phyloP scores from a whole-genome alignment of 306 rosid genomes.

The Citrullus amarus region DNA sequence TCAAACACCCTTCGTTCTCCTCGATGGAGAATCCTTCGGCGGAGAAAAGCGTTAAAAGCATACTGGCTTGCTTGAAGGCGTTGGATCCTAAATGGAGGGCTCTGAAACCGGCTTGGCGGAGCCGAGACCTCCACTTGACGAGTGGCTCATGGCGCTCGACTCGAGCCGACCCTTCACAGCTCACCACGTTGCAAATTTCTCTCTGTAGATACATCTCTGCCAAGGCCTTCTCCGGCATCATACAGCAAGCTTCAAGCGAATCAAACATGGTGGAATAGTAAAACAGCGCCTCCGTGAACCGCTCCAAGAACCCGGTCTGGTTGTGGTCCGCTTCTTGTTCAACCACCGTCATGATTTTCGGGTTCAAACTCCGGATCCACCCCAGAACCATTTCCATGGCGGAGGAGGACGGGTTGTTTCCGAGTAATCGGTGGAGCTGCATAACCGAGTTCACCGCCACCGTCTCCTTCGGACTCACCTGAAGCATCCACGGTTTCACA shows the following conservation, averaged over 20 bases:
- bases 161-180: slow-evolving; percentile 71
- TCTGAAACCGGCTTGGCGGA: slow-evolving; percentile 48
- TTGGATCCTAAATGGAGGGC: slow-evolving; percentile 60
- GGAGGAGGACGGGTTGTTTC: slow-evolving; percentile 18
- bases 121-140: slow-evolving; percentile 48
- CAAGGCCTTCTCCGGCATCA: slow-evolving; percentile 53
- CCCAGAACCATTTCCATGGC: slow-evolving; percentile 32
- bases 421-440: slow-evolving; percentile 77
- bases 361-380: slow-evolving; percentile 65
- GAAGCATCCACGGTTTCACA: slow-evolving; percentile 89
- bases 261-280: slow-evolving; percentile 83
- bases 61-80: slow-evolving; percentile 78
- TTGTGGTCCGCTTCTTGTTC: slow-evolving; percentile 89
- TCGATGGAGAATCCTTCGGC: slow-evolving; percentile 73
- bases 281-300: slow-evolving; percentile 76
- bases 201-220: slow-evolving; percentile 73
- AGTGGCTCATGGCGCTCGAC: slow-evolving; percentile 78
- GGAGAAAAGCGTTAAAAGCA: slow-evolving; percentile 69
- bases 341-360: slow-evolving; percentile 61
- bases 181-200: slow-evolving; percentile 70
- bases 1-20: slow-evolving; percentile 71
- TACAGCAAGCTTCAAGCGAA: slow-evolving; percentile 61
- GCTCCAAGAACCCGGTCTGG: slow-evolving; percentile 53
- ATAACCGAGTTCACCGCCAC: slow-evolving; percentile 74
- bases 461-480: slow-evolving; percentile 54